Evolutionary conservation across 257 asterid species (phyloP), one percentile per base, ranked within the genome.

Genomic region (Cordia subcordata): DNA sequence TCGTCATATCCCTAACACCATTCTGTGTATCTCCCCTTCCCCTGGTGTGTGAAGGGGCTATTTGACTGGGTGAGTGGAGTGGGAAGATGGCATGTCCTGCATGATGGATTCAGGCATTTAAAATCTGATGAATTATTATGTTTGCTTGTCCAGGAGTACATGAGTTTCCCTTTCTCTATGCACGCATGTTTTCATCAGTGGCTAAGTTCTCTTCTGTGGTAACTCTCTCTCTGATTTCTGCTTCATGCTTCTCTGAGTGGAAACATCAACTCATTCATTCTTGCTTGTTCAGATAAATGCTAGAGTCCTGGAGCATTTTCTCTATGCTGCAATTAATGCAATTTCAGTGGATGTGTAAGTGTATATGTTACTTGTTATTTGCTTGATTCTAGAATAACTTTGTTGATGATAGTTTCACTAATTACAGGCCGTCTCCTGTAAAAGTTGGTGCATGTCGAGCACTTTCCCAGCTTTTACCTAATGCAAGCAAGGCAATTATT

Each of bases 381-480:
- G 15, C 55, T 60, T 35, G 62, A 53, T 42, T 60, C 57, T 51
- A 27, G 23, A 32, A 55, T 54, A 45, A 20, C n/a, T 49, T 17
- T 17, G 19, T 58, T 49, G 55, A 69, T 56, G 20, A 22, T 45
- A 50, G 13, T 61, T 68, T 20, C 64, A 61, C 68, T 68, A 58
- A 65, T 67, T 71, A 62, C 74, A 92, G 99, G 62, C 86, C 88
- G 60, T 95, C 96, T 60, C 86, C 96, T 62, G 99, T 86, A 65
- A 92, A 86, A 78, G 96, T 88, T 64, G 96, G 99, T 70, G 95
- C 95, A 53, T 92, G 99, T 75, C 86, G 85, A 63, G 97, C 96
- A 65, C 87, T 92, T 58, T 81, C 95, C 35, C 87, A 82, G 68
- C 96, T 92, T 69, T 80, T 92, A 61, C 90, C 95, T 66, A 86